Percentiles rank a stretch among this genome's conserved stretches.
phyloP scores from a whole-genome alignment of 2,329 filamentous ascomycete genomes.

The Tolypocladium tundrense region DNA sequence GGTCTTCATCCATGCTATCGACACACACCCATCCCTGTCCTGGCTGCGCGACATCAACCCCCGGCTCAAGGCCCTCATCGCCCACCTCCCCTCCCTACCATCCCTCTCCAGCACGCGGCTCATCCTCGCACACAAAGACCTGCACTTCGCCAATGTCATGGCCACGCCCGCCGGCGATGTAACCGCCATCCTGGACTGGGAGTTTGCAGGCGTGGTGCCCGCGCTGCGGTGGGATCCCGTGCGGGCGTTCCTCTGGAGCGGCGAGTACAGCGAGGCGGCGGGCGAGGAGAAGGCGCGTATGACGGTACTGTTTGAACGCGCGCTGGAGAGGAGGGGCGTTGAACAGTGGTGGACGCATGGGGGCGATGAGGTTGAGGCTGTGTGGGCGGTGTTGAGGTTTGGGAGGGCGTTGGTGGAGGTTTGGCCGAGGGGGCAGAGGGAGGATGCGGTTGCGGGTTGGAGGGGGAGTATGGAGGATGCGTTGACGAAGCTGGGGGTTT shows the following conservation, averaged over 20 bases:
- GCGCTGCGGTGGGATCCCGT: conserved; percentile 22
- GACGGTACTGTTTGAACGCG: conserved; percentile 13
- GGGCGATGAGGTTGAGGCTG: conserved; percentile 9
- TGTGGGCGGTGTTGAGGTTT: conserved; percentile 17
- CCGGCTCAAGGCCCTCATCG: conserved; percentile 14
- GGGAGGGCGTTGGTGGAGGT: conserved; percentile 19
- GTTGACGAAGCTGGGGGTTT: conserved; percentile 5
- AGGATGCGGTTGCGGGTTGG: conserved; percentile 12
- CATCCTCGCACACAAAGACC: conserved; percentile 24
- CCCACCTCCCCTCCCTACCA: conserved; percentile 6
- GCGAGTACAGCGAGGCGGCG: conserved; percentile 8
- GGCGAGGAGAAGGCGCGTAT: conserved; percentile 13
- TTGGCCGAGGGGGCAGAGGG: conserved; percentile 11
- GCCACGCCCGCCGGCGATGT: conserved; percentile 16
- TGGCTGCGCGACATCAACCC: conserved; percentile 16
- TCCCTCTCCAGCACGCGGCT: conserved; percentile 1
- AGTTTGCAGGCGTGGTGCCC: conserved; percentile 25
- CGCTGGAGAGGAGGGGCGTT: conserved; percentile 9
- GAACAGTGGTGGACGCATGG: conserved; percentile 7
- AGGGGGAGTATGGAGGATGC: conserved; percentile 6
- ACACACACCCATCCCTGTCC: conserved; percentile 13
- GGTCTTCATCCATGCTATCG: conserved; percentile 16
- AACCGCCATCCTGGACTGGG: conserved; percentile 25
- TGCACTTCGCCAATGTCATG: conserved; percentile 27
- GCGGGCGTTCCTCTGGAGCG: conserved; percentile 24